Percentiles rank a stretch among this genome's conserved stretches.
These are phyloP conservation scores for Solanum aculeatissimum DNA, from an alignment of 305 asterid species.

Conservation along the genomic window DNA sequence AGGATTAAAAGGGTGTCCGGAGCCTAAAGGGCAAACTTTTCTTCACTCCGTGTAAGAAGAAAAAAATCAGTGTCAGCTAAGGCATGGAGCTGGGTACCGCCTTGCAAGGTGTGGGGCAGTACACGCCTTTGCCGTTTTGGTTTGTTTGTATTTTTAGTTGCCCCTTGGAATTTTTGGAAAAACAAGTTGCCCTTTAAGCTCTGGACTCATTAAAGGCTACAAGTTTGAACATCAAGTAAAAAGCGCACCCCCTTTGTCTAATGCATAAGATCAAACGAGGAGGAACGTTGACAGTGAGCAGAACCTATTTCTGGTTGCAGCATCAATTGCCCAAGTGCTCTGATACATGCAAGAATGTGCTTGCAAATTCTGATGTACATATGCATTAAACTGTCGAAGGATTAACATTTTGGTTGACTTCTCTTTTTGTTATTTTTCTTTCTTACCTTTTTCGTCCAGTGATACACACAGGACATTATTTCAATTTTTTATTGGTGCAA, in stretches of 20 bases:
- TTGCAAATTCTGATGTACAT: not conserved
- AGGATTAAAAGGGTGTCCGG: not conserved
- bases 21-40: not conserved
- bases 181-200: too few relatives aligned
- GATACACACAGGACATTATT: not conserved
- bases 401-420: not conserved
- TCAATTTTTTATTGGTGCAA: not conserved
- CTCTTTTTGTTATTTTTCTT: not conserved
- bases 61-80: not conserved
- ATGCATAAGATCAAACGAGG: not conserved
- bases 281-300: not conserved
- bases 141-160: not conserved
- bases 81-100: not conserved
- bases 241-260: not conserved
- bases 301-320: not conserved
- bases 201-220: too few relatives aligned
- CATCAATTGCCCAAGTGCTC: not conserved
- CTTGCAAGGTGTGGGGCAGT: not conserved
- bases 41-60: not conserved
- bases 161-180: not conserved
- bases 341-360: not conserved
- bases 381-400: not conserved
- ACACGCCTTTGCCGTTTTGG: not conserved
- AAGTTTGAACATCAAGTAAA: not conserved
- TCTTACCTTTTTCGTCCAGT: not conserved